A percentile compares a stretch with the other conserved stretches of the same genome.
Conservation (phyloP, 2,329 filamentous ascomycete species). For the Cytospora leucostoma region DNA sequence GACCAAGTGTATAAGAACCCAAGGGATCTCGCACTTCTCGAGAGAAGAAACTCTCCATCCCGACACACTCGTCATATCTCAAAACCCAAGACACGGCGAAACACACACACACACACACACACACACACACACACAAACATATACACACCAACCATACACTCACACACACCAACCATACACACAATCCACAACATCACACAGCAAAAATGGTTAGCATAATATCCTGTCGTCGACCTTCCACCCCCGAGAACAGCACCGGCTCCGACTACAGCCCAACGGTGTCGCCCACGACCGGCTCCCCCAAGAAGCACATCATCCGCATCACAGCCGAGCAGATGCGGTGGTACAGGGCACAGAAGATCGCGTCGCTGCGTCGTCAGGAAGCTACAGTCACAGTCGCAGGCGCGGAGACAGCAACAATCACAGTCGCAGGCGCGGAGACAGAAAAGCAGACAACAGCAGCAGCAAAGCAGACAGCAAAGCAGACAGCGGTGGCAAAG, state of each 20-base stretch:
- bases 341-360: conserved; percentile 16
- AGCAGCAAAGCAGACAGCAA: too few species aligned
- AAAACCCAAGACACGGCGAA: neutral
- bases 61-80: too few species aligned
- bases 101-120: neutral
- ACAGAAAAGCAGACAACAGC: neutral
- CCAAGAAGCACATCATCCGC: conserved; percentile 19
- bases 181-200: neutral
- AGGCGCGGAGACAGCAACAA: neutral
- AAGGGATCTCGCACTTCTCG: too few species aligned
- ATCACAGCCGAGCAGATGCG: conserved; percentile 19
- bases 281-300: neutral
- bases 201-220: neutral
- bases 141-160: neutral
- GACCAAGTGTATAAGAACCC: too few species aligned
- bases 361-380: neutral
- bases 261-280: conserved; percentile 3
- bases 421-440: neutral
- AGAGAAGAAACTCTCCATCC: too few species aligned
- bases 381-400: neutral
- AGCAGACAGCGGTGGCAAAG: too few species aligned
- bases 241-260: conserved; percentile 1
- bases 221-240: neutral
- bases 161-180: neutral
- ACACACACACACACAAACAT: neutral